Conservation (phyloP, 768 basidiomycete species). For the Pleurotus citrinopileatus region DNA sequence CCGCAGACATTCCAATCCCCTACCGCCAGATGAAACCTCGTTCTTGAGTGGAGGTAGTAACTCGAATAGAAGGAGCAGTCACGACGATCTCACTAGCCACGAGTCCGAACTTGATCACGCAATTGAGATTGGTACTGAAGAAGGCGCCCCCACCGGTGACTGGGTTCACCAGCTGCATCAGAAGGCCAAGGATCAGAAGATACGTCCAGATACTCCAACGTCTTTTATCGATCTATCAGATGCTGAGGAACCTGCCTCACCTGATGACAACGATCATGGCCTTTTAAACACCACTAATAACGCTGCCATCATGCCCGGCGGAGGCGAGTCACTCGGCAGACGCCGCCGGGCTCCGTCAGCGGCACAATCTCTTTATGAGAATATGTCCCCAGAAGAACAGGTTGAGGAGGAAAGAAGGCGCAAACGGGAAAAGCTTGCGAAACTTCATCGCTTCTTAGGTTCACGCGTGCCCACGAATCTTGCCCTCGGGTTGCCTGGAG, state of each 20-base stretch:
- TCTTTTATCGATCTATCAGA: constrained; percentile 74
- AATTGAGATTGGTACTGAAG: constrained; percentile 11
- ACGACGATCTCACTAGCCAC: constrained; percentile 18
- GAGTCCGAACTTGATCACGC: constrained; percentile 4
- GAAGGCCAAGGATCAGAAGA: constrained; percentile 8
- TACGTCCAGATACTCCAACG: constrained; percentile 29
- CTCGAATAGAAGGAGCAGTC: background rate
- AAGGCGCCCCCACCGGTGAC: constrained; percentile 19
- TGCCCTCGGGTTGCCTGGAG: constrained; percentile 46
- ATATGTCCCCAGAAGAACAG: constrained; percentile 47
- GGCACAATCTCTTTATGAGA: constrained; percentile 45
- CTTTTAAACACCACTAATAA: constrained; percentile 24
- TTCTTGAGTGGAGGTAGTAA: constrained; percentile 24
- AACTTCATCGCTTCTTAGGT: constrained; percentile 84
- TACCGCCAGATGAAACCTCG: constrained; percentile 44
- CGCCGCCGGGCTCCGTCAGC: constrained; percentile 34
- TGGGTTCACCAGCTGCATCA: constrained; percentile 13
- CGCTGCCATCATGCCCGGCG: constrained; percentile 16
- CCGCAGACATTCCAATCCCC: constrained; percentile 56
- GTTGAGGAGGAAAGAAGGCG: constrained; percentile 62
- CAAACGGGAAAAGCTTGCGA: constrained; percentile 76
- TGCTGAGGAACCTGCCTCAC: constrained; percentile 38
- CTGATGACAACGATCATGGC: constrained; percentile 22
- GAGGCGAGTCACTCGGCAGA: constrained; percentile 14
- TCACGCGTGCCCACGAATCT: constrained; percentile 72